Conservation (phyloP, 2,329 filamentous ascomycete species). For the Aspergillus quadricinctus region DNA sequence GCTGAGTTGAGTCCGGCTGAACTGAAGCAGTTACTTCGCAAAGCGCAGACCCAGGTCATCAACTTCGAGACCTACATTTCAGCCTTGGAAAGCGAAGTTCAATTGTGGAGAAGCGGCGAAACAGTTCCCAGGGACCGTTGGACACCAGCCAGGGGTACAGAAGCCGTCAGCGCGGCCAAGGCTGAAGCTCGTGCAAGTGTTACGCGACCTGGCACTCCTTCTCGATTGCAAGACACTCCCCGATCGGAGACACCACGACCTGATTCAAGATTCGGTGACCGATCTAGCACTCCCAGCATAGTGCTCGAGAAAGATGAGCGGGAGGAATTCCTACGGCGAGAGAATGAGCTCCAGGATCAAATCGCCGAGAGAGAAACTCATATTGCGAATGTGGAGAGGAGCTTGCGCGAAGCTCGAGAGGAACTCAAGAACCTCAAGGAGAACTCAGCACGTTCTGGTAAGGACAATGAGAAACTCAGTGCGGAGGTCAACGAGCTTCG, state of each 20-base stretch:
- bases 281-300: constrained; percentile 80
- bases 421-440: constrained; percentile 83
- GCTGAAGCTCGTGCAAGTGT: constrained; percentile 45
- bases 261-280: constrained; percentile 68
- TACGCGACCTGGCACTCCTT: constrained; percentile 40
- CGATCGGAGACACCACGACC: constrained; percentile 59
- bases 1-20: constrained; percentile 93
- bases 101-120: constrained; percentile 83
- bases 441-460: constrained; percentile 73
- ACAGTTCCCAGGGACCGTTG: constrained; percentile 83
- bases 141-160: constrained; percentile 62
- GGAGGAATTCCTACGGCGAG: constrained; percentile 88
- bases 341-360: constrained; percentile 97
- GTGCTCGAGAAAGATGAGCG: constrained; percentile 93
- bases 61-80: constrained; percentile 85
- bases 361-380: constrained; percentile 86
- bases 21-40: constrained; percentile 87
- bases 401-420: constrained; percentile 75
- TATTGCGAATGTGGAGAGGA: constrained; percentile 73
- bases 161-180: constrained; percentile 48
- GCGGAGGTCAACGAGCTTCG: constrained; percentile 86
- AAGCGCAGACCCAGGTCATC: constrained; percentile 83
- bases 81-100: constrained; percentile 77
- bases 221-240: constrained; percentile 40
- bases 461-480: constrained; percentile 83